Evolutionary conservation across 192 early-diverging fungal species (phyloP), one percentile per base, ranked within the genome.

Genomic region (Gigaspora rosea): DNA sequence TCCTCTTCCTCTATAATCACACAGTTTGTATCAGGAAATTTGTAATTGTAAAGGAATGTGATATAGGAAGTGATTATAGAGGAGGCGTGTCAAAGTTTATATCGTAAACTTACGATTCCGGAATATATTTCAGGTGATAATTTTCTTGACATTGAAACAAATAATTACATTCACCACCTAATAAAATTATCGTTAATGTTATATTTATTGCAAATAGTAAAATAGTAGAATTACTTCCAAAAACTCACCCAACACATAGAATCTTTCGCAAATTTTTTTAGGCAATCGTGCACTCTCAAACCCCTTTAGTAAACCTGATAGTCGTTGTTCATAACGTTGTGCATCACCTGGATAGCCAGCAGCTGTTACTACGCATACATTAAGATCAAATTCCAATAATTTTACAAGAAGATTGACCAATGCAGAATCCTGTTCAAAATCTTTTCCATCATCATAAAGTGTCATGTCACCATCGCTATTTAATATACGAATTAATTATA

Each of bases 401-500:
- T 74, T 61, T n/a, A 95, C 84, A 64, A 97, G 82, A 35, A 93
- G 86, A 11, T 73, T 73, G 4, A 92, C 90, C 35, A 97, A 84
- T 7, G 78, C 78, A 11, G 89, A 92, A 81, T 89, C 89, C 10
- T 85, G 82, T 5, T 90, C 90, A 80, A 97, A 96, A 77, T 93
- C 91, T 73, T 87, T 86, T 20, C 95, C 95, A 73, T 97, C 95
- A 11, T 91, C 92, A 78, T 96, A 97, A 22, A 97, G 85, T 32
- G 95, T 97, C 93, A 95, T 95, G 81, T 97, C 95, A 47, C 95
- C 95, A 64, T 97, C 95, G 80, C 88, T 89, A 58, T 6, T n/a
- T n/a, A 27, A 63, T 16, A 66, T 11, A 57, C n/a, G 22, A 80
- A 36, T 35, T 20, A 58, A 46, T 35, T 22, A 33, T 9, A 69